Conservation (phyloP, 257 asterid genomes). For the Solanum phureja region DNA sequence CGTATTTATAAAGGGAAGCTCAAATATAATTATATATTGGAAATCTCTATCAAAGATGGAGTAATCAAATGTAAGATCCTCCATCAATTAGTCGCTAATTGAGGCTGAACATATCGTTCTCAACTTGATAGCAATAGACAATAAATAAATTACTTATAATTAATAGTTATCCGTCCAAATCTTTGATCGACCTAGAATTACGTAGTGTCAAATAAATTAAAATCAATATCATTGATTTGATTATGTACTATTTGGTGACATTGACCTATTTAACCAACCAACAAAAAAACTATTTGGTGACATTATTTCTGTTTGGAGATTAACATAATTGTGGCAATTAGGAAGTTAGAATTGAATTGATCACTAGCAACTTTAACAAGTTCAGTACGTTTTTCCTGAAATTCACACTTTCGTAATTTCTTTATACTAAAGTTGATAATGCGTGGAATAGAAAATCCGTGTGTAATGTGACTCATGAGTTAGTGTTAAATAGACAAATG, state of each 20-base stretch:
- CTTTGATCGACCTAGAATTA: background rate
- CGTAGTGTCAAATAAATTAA: background rate
- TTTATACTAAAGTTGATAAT: background rate
- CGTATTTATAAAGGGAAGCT: background rate
- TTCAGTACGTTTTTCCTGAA: background rate
- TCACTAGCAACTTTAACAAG: background rate
- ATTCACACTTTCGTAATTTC: background rate
- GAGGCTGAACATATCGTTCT: background rate
- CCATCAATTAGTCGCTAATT: background rate
- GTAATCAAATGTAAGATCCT: background rate
- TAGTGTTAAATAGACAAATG: too few species aligned
- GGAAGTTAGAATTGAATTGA: background rate
- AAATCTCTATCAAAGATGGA: background rate
- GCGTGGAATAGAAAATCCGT: background rate
- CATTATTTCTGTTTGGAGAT: background rate
- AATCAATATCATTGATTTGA: background rate
- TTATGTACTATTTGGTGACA: background rate
- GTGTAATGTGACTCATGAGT: background rate
- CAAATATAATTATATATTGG: background rate
- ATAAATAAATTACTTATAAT: background rate
- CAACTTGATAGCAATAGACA: background rate
- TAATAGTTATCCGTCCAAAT: background rate
- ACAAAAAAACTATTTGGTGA: background rate
- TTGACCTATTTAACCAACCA: too few species aligned
- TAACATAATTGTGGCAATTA: background rate